Evolutionary conservation across 805 yeast genomes (phyloP), one percentile per base, ranked within the genome.

Genomic region (Saccharomycopsis sp.): DNA sequence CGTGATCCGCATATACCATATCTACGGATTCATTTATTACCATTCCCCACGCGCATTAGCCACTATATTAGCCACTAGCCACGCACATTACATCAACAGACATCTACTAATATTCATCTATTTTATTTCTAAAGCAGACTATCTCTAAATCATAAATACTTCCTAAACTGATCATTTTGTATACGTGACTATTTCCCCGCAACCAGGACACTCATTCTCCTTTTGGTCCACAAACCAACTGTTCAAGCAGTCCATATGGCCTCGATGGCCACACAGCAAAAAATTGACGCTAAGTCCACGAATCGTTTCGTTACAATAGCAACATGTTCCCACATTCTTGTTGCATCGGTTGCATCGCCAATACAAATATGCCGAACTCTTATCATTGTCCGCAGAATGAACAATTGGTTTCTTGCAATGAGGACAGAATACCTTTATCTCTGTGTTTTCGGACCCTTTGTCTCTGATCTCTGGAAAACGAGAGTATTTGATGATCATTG

Each of bases 291-390:
- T 78, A 58, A 87, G 74, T 0, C 96, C 96, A 63, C 80, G 82
- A 65, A 92, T 76, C 0, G 96, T 89, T 66, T 81, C 86, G 62
- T 85, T 78, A 70, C 97, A 92, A 61, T 85, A 81, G 25, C 85
- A 77, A 70, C 97, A 92, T n/a, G 83, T 78, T 59, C 83, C 85
- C 61, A 83, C 84, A 15, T 74, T 73, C 55, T 72, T 74, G 9
- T 77, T 72, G 69, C 97, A 92, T 22, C 75, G 77, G 56, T 84
- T 89, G 72, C 97, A 92, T 69, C 85, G 88, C 96, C 97, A 91
- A 64, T 78, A 84, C 0, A 96, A 96, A 65, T 83, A 81, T 41
- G 69, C 70, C 19, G 72, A 71, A 0, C 66, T 69, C 9, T 72
- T 68, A 2, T 66, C 66, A 14, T 64, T 59, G 54, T 63, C 65